Evolutionary conservation across 2,329 filamentous ascomycete species (phyloP).

Genomic region (Aschersonia sp.): DNA sequence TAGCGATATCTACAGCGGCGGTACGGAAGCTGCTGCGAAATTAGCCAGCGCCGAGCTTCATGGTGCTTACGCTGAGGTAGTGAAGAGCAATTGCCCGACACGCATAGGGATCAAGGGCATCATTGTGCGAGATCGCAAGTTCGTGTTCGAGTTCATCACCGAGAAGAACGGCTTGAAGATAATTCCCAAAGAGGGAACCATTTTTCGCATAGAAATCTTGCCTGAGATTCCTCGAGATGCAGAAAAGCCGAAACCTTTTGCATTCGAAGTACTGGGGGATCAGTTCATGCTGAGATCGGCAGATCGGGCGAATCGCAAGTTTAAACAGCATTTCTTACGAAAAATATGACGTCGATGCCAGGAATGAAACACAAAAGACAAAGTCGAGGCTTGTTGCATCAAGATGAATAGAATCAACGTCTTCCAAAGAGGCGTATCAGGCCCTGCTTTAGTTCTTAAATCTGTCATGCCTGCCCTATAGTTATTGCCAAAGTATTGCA

Average conservation of each 20-base stretch:
- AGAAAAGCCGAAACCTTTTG: slow-evolving; percentile 26
- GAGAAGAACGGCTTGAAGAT: slow-evolving; percentile 54
- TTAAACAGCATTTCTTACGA: slow-evolving; percentile 63
- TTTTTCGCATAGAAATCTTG: slow-evolving; percentile 66
- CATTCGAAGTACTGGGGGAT: slow-evolving; percentile 77
- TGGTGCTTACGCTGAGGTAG: slow-evolving; percentile 70
- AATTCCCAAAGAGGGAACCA: slow-evolving; percentile 79
- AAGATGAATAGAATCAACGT: too few species aligned
- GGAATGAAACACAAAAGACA: too few species aligned
- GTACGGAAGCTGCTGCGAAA: slow-evolving; percentile 51
- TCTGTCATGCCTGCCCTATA: too few species aligned
- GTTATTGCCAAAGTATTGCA: too few species aligned
- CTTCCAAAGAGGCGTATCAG: too few species aligned
- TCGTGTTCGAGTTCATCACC: slow-evolving; percentile 75
- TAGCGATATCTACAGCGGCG: slow-evolving; percentile 38
- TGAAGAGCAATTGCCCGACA: slow-evolving; percentile 64
- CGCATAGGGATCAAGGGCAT: slow-evolving; percentile 77
- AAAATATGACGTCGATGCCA: not conserved
- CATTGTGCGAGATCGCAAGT: slow-evolving; percentile 77
- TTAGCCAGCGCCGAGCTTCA: slow-evolving; percentile 81
- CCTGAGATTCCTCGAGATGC: slow-evolving; percentile 4
- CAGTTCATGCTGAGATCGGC: slow-evolving; percentile 73
- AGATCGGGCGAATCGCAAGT: slow-evolving; percentile 82
- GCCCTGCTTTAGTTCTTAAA: too few species aligned
- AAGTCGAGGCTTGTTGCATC: too few species aligned